These are phyloP conservation scores for Candida glucosophila DNA, from an alignment of 1,139 yeast genomes.

Conservation along the genomic window DNA sequence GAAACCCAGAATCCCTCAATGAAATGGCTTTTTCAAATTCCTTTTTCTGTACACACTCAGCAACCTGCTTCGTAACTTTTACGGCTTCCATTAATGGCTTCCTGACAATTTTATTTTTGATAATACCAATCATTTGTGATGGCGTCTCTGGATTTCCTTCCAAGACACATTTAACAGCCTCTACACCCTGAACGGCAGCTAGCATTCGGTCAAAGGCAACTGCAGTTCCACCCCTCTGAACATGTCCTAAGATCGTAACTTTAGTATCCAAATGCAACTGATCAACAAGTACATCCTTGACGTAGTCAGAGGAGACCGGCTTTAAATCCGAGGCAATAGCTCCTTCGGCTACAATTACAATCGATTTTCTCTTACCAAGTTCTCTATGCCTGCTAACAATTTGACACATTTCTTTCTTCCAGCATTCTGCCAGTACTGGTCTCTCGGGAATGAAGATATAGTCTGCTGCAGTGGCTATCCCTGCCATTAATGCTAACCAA, in stretches of 20 bases:
- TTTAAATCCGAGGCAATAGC: slow-evolving; percentile 61
- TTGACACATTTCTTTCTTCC: slow-evolving; percentile 61
- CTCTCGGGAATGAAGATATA: slow-evolving; percentile 75
- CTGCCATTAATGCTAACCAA: slow-evolving; percentile 80
- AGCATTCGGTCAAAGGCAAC: slow-evolving; percentile 70
- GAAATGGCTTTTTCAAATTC: slow-evolving; percentile 60
- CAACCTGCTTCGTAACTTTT: slow-evolving; percentile 58
- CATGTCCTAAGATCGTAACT: slow-evolving; percentile 74
- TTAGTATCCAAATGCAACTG: slow-evolving; percentile 65
- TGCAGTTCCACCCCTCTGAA: slow-evolving; percentile 82
- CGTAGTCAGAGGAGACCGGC: slow-evolving; percentile 59
- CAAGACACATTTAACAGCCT: slow-evolving; percentile 70
- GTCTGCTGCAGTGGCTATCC: slow-evolving; percentile 76
- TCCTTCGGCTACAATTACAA: slow-evolving; percentile 79
- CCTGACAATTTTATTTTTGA: slow-evolving; percentile 63
- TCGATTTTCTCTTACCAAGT: slow-evolving; percentile 69
- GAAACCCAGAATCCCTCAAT: slow-evolving; percentile 64
- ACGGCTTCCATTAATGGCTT: slow-evolving; percentile 71
- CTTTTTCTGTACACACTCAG: slow-evolving; percentile 50
- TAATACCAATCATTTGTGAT: slow-evolving; percentile 68
- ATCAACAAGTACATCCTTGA: slow-evolving; percentile 60
- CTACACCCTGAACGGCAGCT: slow-evolving; percentile 79
- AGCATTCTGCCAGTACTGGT: slow-evolving; percentile 51
- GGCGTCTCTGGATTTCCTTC: slow-evolving; percentile 64
- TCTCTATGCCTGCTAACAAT: slow-evolving; percentile 60